These are phyloP conservation scores for Rhodotorula sphaerocarpa DNA, from an alignment of 768 basidiomycete species.

Conservation along the genomic window DNA sequence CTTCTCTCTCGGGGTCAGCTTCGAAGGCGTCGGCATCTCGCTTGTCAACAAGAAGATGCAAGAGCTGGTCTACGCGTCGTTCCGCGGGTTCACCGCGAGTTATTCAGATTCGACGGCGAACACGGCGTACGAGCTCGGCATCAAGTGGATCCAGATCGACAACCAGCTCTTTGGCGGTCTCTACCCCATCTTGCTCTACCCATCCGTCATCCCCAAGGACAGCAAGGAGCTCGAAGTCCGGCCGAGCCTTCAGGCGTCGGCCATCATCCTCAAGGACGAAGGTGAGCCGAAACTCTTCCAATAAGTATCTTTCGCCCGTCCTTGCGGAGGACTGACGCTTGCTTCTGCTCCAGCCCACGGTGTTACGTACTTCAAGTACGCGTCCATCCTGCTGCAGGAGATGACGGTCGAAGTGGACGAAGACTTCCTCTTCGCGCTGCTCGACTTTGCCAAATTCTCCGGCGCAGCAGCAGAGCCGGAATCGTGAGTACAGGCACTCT, in stretches of 20 bases:
- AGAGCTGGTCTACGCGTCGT: constrained; percentile 80
- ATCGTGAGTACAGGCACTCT: not conserved
- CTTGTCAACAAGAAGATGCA: constrained; percentile 75
- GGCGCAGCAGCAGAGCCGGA: constrained; percentile 68
- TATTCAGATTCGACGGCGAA: constrained; percentile 71
- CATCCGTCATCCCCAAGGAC: constrained; percentile 74
- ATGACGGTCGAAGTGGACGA: constrained; percentile 95
- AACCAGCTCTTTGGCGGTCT: constrained; percentile 95
- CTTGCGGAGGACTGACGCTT: too few relatives aligned
- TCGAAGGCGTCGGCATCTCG: constrained; percentile 87
- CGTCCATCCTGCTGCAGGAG: constrained; percentile 83
- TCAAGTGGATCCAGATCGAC: constrained; percentile 85
- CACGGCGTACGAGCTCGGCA: constrained; percentile 69
- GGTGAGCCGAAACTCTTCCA: constrained; percentile 50
- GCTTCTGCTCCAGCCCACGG: too few relatives aligned
- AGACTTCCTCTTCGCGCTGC: constrained; percentile 82
- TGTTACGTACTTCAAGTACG: constrained; percentile 95
- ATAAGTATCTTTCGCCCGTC: too few relatives aligned
- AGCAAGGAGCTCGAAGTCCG: constrained; percentile 66
- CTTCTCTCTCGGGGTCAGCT: constrained; percentile 61
- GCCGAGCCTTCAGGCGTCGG: constrained; percentile 78
- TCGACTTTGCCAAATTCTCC: constrained; percentile 83
- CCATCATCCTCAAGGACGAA: constrained; percentile 86
- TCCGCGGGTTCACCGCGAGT: constrained; percentile 70
- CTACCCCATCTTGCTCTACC: constrained; percentile 90